A percentile compares a stretch with the other conserved stretches of the same genome.
phyloP scores from a whole-genome alignment of 805 yeast genomes.

The Schwanniomyces polymorphus region DNA sequence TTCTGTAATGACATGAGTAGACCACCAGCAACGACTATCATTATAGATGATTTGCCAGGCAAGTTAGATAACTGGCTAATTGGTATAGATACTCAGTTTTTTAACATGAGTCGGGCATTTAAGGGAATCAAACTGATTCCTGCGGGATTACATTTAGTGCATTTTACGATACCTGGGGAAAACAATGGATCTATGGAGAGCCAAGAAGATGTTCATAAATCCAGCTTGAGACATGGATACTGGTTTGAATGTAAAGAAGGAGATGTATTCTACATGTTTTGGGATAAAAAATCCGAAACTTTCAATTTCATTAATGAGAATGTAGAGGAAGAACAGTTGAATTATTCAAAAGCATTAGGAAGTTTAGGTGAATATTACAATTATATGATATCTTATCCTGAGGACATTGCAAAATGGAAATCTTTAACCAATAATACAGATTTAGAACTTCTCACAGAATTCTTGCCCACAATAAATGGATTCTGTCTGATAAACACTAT shows the following conservation, averaged over 20 bases:
- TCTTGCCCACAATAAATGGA: slow-evolving; percentile 5
- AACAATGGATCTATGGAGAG: neutral
- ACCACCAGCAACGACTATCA: slow-evolving; percentile 24
- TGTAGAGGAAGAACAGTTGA: slow-evolving; percentile 26
- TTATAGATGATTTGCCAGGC: slow-evolving; percentile 11
- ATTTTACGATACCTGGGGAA: slow-evolving; percentile 37
- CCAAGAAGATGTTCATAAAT: neutral
- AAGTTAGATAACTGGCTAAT: slow-evolving; percentile 18
- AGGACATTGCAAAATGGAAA: slow-evolving; percentile 11
- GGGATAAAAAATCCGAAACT: slow-evolving; percentile 28
- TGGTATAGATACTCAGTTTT: slow-evolving; percentile 53
- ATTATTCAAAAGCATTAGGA: slow-evolving; percentile 20
- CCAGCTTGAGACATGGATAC: slow-evolving; percentile 32
- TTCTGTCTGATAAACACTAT: slow-evolving; percentile 39
- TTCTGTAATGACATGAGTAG: slow-evolving; percentile 6
- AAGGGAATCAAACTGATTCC: slow-evolving; percentile 54
- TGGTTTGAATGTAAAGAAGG: slow-evolving; percentile 41
- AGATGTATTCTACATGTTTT: slow-evolving; percentile 29
- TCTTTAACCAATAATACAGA: slow-evolving; percentile 17
- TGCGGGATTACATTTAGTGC: slow-evolving; percentile 54
- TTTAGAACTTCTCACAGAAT: slow-evolving; percentile 21
- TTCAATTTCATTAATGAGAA: slow-evolving; percentile 11
- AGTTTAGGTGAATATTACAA: slow-evolving; percentile 26
- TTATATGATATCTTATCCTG: slow-evolving; percentile 42
- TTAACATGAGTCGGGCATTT: slow-evolving; percentile 37